Evolutionary conservation across 768 basidiomycete species (phyloP).

Genomic region (Lepiota venenata): DNA sequence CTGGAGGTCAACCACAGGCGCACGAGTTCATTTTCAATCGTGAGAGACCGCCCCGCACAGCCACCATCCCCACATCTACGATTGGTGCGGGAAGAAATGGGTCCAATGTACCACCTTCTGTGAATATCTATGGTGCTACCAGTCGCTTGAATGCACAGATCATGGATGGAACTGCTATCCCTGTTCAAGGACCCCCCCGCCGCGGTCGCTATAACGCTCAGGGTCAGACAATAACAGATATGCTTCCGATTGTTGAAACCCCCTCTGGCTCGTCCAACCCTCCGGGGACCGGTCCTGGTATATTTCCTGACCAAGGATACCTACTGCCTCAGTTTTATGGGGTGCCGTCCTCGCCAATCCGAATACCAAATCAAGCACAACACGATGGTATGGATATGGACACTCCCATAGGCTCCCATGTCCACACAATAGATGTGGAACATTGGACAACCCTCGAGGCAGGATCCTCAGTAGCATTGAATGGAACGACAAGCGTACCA

Average conservation of each 20-base stretch:
- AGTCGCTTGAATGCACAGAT: conserved; percentile 35
- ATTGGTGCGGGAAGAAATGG: conserved; percentile 13
- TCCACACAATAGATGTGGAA: conserved; percentile 1
- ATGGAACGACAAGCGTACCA: not conserved
- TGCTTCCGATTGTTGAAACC: conserved; percentile 59
- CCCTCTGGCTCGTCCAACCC: conserved; percentile 50
- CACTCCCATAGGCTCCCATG: not conserved
- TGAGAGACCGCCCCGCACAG: conserved; percentile 26
- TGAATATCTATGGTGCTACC: conserved; percentile 30
- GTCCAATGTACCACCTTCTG: conserved; percentile 22
- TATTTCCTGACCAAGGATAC: too few species aligned
- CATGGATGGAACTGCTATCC: conserved; percentile 22
- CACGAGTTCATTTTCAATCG: conserved; percentile 34
- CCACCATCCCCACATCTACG: conserved; percentile 23
- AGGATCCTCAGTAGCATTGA: not conserved
- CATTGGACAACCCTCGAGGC: conserved; percentile 5
- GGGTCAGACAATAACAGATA: conserved; percentile 35
- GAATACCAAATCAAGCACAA: not conserved
- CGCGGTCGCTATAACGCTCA: conserved; percentile 36
- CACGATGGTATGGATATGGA: not conserved
- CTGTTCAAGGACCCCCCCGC: conserved; percentile 31
- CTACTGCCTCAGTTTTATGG: too few species aligned
- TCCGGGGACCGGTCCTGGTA: not conserved
- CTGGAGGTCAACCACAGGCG: conserved; percentile 20
- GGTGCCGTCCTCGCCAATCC: conserved; percentile 6